phyloP scores from a whole-genome alignment of 2,329 filamentous ascomycete species.

The Colletotrichum aenigma region DNA sequence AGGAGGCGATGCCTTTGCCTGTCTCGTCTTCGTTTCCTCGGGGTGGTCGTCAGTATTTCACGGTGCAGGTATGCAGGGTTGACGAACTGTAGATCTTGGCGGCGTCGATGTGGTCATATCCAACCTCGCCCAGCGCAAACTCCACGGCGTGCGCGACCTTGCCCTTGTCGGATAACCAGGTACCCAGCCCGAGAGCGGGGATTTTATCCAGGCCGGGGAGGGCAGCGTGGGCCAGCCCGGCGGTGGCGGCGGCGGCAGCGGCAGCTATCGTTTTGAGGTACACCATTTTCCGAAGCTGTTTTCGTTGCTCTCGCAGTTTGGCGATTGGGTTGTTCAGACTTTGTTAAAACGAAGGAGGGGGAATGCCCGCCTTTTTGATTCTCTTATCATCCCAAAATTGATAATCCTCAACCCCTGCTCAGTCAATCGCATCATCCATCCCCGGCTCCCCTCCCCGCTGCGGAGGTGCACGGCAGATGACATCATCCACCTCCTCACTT shows the following conservation, averaged over 20 bases:
- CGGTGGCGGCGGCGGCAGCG: not conserved
- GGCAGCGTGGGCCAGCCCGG: conserved; percentile 2
- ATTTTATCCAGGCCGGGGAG: conserved; percentile 1
- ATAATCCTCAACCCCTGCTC: not conserved
- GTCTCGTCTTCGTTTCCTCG: conserved; percentile 58
- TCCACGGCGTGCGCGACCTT: conserved; percentile 63
- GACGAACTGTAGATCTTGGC: conserved; percentile 52
- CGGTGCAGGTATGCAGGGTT: too few species aligned
- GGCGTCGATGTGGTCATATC: conserved; percentile 64
- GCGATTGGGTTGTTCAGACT: rapidly evolving
- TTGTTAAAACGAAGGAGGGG: rapidly evolving
- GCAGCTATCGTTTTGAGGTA: not conserved
- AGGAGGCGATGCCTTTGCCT: conserved; percentile 50
- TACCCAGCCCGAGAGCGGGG: conserved; percentile 42
- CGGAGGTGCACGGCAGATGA: not conserved
- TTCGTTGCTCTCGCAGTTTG: not conserved
- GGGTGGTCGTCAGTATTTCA: too few species aligned
- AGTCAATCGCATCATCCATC: not conserved
- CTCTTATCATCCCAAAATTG: not conserved
- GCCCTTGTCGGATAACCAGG: conserved; percentile 66
- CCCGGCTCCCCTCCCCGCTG: not conserved
- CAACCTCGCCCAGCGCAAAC: conserved; percentile 46
- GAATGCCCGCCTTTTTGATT: not conserved
- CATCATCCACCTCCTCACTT: conserved; percentile 18
- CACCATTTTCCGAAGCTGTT: not conserved